Conservation (phyloP, 1,284 basidiomycete species). For the Rhodotorula sp. region DNA sequence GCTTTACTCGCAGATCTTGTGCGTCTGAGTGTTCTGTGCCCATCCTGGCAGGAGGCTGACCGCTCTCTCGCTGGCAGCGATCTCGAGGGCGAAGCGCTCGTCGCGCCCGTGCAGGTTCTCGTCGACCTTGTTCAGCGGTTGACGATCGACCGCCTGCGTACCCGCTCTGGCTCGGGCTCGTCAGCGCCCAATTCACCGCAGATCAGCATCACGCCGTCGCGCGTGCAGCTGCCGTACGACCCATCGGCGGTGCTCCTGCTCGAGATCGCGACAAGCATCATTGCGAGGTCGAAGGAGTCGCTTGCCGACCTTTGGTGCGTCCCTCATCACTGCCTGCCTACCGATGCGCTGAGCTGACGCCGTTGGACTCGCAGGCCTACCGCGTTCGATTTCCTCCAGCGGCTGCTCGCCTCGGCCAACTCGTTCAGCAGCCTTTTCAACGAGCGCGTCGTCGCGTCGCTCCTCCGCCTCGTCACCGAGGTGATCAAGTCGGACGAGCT, state of each 20-base stretch:
- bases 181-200: conserved; percentile 38
- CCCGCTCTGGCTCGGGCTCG: conserved; percentile 9
- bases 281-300: conserved; percentile 67
- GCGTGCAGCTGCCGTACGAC: conserved; percentile 75
- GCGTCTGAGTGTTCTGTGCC: conserved; percentile 50
- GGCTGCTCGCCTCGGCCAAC: conserved; percentile 71
- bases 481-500: conserved; percentile 74
- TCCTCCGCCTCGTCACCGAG: conserved; percentile 76
- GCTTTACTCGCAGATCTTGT: conserved; percentile 89
- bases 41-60: not conserved
- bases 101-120: conserved; percentile 81
- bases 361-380: conserved; percentile 65
- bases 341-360: not conserved
- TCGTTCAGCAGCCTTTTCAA: conserved; percentile 87
- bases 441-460: conserved; percentile 91
- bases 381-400: conserved; percentile 85
- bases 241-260: conserved; percentile 90
- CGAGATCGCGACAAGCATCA: conserved; percentile 89
- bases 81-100: conserved; percentile 63
- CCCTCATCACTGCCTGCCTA: not conserved
- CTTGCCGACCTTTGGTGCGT: conserved; percentile 83
- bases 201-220: conserved; percentile 48
- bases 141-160: conserved; percentile 64
- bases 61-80: conserved; percentile 19
- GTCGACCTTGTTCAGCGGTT: conserved; percentile 84